Evolutionary conservation across 2,329 filamentous ascomycete genomes (phyloP), one percentile per base, ranked within the genome.

Genomic region (Pseudogymnoascus sp.): DNA sequence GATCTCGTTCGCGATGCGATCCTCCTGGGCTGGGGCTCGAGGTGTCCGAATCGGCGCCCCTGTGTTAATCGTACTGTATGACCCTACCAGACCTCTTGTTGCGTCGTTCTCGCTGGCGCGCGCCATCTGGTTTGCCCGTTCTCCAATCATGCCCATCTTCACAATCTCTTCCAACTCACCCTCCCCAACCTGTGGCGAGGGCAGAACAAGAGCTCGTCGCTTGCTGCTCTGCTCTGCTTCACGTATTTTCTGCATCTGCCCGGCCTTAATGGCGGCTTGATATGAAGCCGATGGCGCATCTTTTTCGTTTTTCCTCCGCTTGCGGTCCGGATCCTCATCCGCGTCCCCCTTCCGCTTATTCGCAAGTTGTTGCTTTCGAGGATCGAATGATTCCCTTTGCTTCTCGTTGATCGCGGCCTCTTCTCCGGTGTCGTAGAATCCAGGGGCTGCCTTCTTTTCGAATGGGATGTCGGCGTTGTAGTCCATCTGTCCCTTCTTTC

Each of bases 391-490:
- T 64, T 90, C 87, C 61, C 91, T 85, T 73, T 96, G 88, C 65
- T 83, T 84, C 76, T 99, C 93, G 75, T 99, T 99, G 68, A 81
- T 82, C 4, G 79, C 77, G 68, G 89, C 80, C 74, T 99, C 95
- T 13, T 97, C 92, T 3, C 80, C 81, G 0, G 95, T 99, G 74
- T 99, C 93, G 77, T 93, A 96, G 74, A 99, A 99, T 11, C 95
- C 95, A 21, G 87, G 80, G 0, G 89, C 88, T 0, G 95, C 88
- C 67, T 90, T 90, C 76, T 95, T 97, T 76, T 99, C 95, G 68
- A 99, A 97, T 0, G 95, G 95, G 68, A 99, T 96, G 71, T 99
- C 95, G 70, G 95, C 95, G 76, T 99, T 99, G 80, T 99, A 99
- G 76, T 99, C 95, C 91, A 99, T 99, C 79, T 97, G 89, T 0